Evolutionary conservation across 352 stramenopile species (phyloP).

Genomic region (Globisporangium barbulae): DNA sequence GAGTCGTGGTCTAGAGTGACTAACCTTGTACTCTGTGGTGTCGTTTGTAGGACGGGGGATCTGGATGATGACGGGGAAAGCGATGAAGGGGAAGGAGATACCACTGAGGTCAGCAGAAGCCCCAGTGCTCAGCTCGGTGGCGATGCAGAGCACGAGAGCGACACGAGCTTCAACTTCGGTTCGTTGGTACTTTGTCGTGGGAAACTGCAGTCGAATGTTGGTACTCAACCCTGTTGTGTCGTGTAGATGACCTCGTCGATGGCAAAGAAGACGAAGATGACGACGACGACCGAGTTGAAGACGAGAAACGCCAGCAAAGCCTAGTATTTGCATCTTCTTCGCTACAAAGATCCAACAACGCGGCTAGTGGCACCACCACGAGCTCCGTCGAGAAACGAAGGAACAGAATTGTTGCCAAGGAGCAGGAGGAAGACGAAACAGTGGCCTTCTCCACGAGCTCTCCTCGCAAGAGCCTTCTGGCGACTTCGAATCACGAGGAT

Average conservation of each 20-base stretch:
- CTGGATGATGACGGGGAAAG: background rate
- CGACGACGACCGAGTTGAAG: background rate
- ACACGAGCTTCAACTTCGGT: slow-evolving; percentile 55
- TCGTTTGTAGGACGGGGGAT: slow-evolving; percentile 29
- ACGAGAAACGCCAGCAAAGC: background rate
- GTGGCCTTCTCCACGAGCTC: slow-evolving; percentile 9
- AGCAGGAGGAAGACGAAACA: background rate
- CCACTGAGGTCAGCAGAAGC: slow-evolving; percentile 12
- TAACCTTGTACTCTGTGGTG: background rate
- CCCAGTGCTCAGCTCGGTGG: background rate
- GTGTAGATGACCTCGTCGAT: slow-evolving; percentile 38
- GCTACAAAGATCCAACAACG: background rate
- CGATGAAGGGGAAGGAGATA: slow-evolving; percentile 7
- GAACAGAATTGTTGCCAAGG: background rate
- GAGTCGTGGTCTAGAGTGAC: background rate
- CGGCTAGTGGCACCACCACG: background rate
- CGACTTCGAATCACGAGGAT: background rate
- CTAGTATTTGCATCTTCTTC: background rate
- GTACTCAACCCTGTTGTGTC: background rate
- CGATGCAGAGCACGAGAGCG: background rate
- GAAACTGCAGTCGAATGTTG: too few relatives aligned
- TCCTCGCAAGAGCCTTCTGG: background rate
- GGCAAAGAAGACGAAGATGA: slow-evolving; percentile 5
- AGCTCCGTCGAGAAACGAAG: background rate
- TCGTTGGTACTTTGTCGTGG: background rate